phyloP scores from a whole-genome alignment of 805 yeast genomes.

The Monosporozyma aquatica region DNA sequence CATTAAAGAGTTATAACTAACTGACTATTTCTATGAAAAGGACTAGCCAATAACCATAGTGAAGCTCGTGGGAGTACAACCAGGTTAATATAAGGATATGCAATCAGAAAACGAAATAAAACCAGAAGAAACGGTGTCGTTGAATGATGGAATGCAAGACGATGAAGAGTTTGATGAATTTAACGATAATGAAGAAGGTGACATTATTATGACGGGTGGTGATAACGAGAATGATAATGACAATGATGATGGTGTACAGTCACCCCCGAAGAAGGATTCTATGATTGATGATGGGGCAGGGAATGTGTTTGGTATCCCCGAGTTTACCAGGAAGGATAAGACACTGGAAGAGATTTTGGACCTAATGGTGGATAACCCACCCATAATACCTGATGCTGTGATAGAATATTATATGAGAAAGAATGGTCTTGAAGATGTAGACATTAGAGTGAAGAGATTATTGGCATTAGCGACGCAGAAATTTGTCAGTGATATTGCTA shows the following conservation, averaged over 20 bases:
- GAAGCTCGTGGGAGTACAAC: too few species aligned
- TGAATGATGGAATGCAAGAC: too few species aligned
- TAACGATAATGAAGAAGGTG: constrained; percentile 29
- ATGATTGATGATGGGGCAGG: constrained; percentile 20
- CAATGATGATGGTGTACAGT: constrained; percentile 1
- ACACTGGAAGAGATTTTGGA: constrained; percentile 75
- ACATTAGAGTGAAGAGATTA: constrained; percentile 68
- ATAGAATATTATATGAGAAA: constrained; percentile 83
- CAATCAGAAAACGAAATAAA: not conserved
- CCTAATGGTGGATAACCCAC: constrained; percentile 89
- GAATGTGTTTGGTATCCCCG: constrained; percentile 48
- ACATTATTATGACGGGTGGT: constrained; percentile 11
- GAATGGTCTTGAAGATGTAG: constrained; percentile 77
- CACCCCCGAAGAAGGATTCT: constrained; percentile 14
- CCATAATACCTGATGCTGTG: constrained; percentile 93
- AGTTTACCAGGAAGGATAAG: constrained; percentile 67
- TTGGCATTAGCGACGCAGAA: constrained; percentile 94
- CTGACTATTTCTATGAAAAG: too few species aligned
- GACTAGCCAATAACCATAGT: too few species aligned
- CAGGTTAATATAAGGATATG: too few species aligned
- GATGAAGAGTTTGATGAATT: constrained; percentile 31
- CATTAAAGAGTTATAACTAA: too few species aligned
- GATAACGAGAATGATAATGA: constrained; percentile 8
- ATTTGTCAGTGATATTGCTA: constrained; percentile 86
- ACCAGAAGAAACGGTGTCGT: not conserved